phyloP scores from a whole-genome alignment of 306 rosid species.

The Nissolia schottii region DNA sequence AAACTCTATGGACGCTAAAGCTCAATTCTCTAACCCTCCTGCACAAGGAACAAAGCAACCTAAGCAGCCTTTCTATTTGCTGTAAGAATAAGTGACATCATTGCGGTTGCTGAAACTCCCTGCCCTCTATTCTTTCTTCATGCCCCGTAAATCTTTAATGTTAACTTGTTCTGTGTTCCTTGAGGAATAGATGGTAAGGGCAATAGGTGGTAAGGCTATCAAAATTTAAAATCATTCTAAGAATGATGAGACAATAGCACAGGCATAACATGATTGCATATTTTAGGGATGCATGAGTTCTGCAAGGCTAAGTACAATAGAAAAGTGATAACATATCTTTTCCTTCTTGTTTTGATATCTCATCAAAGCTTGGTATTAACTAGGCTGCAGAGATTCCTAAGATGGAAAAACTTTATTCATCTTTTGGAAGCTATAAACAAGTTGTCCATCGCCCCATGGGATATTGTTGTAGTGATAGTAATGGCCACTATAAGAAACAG shows the following conservation, averaged over 20 bases:
- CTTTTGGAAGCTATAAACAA: neutral
- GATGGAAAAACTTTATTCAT: neutral
- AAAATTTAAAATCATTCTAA: neutral
- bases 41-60: neutral
- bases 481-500: neutral
- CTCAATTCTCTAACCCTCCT: neutral
- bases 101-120: constrained; percentile 3
- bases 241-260: constrained; percentile 2
- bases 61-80: neutral
- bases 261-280: neutral
- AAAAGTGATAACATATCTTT: neutral
- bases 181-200: neutral
- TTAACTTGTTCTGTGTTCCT: neutral
- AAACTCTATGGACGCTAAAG: neutral
- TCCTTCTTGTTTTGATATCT: neutral
- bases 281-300: neutral
- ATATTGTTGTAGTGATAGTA: neutral
- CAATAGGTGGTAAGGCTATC: neutral
- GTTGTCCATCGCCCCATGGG: neutral
- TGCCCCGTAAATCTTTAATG: neutral
- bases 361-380: neutral
- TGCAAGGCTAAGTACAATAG: neutral
- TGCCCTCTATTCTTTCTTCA: neutral
- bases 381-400: neutral
- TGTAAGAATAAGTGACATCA: neutral